Conservation (phyloP, 2,329 filamentous ascomycete species). For the Aspergillus calidoustus region DNA sequence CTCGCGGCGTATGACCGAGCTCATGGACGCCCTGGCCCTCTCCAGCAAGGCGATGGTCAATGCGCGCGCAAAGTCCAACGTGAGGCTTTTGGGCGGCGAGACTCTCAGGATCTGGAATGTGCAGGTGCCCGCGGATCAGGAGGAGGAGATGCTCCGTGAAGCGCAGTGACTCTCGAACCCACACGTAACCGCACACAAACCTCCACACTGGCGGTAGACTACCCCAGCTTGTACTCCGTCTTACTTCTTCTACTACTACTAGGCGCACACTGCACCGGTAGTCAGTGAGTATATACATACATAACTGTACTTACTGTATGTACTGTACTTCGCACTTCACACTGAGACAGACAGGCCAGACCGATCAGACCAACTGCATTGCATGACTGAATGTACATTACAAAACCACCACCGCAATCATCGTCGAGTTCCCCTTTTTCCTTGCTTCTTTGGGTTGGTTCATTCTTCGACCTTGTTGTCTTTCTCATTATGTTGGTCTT, state of each 20-base stretch:
- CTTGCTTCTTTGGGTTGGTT: neutral
- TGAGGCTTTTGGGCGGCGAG: constrained; percentile 45
- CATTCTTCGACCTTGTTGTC: neutral
- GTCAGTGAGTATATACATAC: neutral
- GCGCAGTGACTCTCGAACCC: constrained; percentile 8
- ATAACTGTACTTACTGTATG: neutral
- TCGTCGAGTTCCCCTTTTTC: neutral
- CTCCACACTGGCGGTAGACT: neutral
- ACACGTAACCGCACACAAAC: neutral
- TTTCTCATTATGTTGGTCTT: neutral
- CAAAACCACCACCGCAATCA: neutral
- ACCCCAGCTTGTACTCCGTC: neutral
- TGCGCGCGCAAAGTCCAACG: constrained; percentile 49
- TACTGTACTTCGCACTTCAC: neutral
- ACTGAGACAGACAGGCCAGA: neutral
- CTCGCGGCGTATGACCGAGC: constrained; percentile 71
- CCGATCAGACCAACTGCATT: neutral
- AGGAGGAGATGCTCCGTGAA: constrained; percentile 19
- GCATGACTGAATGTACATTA: neutral
- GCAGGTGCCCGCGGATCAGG: constrained; percentile 34
- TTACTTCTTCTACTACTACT: neutral
- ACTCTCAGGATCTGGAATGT: constrained; percentile 47
- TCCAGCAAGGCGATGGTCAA: constrained; percentile 73
- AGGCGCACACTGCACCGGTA: neutral
- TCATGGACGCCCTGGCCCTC: constrained; percentile 75